Evolutionary conservation across 768 basidiomycete species (phyloP).

Genomic region (Lyophyllum decastes): DNA sequence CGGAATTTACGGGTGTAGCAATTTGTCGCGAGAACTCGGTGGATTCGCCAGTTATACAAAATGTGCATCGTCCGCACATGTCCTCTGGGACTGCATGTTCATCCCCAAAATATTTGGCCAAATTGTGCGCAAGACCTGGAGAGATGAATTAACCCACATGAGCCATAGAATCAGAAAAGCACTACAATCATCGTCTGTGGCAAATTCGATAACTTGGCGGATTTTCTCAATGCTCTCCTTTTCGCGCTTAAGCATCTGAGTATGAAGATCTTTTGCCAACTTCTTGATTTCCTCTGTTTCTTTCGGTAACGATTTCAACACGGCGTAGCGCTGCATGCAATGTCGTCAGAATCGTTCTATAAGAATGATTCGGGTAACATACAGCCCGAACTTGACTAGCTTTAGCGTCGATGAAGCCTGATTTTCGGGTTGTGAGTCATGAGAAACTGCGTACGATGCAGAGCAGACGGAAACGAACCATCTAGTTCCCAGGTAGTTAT

Average conservation of each 20-base stretch:
- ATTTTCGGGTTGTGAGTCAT: not conserved
- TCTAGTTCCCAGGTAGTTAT: constrained; percentile 15
- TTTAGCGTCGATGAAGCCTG: constrained; percentile 13
- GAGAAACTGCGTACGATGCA: not conserved
- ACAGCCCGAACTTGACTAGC: constrained; percentile 16
- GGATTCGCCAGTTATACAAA: constrained; percentile 37
- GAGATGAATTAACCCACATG: not conserved
- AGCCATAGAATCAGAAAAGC: not conserved
- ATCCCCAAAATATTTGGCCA: constrained; percentile 49
- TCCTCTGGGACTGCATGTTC: constrained; percentile 36
- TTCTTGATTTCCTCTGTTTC: constrained; percentile 6
- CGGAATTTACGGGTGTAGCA: constrained; percentile 23
- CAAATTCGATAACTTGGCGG: constrained; percentile 13
- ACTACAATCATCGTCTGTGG: constrained; percentile 17
- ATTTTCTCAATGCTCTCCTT: constrained; percentile 12
- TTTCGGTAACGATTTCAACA: constrained; percentile 11
- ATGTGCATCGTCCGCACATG: constrained; percentile 44
- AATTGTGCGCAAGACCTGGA: constrained; percentile 40
- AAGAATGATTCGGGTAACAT: not conserved
- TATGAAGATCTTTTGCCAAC: constrained; percentile 7
- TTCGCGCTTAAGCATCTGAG: constrained; percentile 15
- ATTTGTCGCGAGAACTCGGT: constrained; percentile 29
- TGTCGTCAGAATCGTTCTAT: not conserved
- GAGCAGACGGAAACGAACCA: not conserved
- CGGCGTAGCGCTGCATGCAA: constrained; percentile 8